Evolutionary conservation across 805 yeast species (phyloP), one percentile per base, ranked within the genome.

Genomic region (Wickerhamiella slavikovae): DNA sequence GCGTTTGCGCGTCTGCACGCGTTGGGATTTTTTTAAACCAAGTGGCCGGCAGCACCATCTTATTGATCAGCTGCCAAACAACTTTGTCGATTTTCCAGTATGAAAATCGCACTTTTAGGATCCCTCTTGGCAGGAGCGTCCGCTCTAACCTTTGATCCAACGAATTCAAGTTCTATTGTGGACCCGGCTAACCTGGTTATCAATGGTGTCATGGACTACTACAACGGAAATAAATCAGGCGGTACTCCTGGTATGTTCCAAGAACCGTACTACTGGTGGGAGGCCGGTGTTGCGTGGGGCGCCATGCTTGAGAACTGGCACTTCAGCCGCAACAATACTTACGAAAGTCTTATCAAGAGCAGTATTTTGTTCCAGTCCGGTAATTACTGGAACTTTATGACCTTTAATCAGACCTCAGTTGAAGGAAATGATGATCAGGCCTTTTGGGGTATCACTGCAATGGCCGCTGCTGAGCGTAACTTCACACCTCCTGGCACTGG

Each of bases 351-450:
- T 22, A 62, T 79, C 31, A 61, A 64, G 42, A 56, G 62, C 22
- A 76, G 92, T 3, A 49, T 85, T 42, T 45, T 66, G 29, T 70
- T 67, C 44, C 96, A 85, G 52, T 66, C 68, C 7, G 85, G 85
- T 28, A 66, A 64, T 8, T 61, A 71, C 47, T 57, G 68, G 55
- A 73, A 85, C 53, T 89, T 71, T 52, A 71, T 85, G 51, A 94
- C 95, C 4, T 56, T 69, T 36, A 79, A 80, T 51, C 93, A 83
- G 53, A 68, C 83, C 8, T 70, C 82, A 21, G 77, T 93, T 2
- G 95, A 85, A 54, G 98, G 96, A 45, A 85, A 85, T 48, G 98
- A 85, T 61, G 96, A 85, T 58, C 96, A 85, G 57, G 93, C 78
- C 2, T 80, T 85, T 50, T 85, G 96, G 96, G 96, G 93, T 4